phyloP scores from a whole-genome alignment of 2,329 filamentous ascomycete genomes.

The Phaeomoniella chlamydospora region DNA sequence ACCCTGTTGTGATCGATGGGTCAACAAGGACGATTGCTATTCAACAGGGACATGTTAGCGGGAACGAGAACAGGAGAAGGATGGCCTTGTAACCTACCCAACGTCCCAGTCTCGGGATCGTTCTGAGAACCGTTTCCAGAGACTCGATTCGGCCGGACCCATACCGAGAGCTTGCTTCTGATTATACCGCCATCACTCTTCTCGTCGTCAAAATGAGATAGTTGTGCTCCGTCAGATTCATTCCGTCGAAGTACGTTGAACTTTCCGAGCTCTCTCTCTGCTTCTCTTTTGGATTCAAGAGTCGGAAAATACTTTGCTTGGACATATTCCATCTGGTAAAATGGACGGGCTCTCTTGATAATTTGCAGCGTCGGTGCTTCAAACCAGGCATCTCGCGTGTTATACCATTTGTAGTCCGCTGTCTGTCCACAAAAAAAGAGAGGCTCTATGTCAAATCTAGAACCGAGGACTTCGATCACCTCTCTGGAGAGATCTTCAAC shows the following conservation, averaged over 20 bases:
- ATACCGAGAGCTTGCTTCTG: background rate
- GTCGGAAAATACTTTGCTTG: background rate
- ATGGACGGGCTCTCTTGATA: background rate
- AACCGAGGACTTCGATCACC: constrained; percentile 2
- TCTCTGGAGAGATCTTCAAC: constrained; percentile 2
- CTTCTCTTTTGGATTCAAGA: background rate
- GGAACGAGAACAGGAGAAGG: too few species aligned
- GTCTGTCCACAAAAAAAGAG: constrained; percentile 2
- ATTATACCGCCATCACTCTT: background rate
- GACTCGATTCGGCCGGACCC: background rate
- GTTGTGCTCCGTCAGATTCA: background rate
- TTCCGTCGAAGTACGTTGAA: background rate
- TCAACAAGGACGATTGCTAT: background rate
- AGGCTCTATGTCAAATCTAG: constrained; percentile 3
- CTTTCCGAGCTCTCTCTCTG: background rate
- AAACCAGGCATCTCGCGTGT: background rate
- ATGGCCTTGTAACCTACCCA: too few species aligned
- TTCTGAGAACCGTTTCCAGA: too few species aligned
- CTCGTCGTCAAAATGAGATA: background rate
- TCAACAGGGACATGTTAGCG: too few species aligned
- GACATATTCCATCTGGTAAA: background rate
- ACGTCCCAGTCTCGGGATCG: background rate
- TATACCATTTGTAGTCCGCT: background rate
- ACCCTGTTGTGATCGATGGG: background rate
- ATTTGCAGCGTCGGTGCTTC: background rate